Percentiles rank a stretch among this genome's conserved stretches.
These are phyloP conservation scores for Spongispora temasekensis DNA, from an alignment of 1,284 basidiomycete species.

Conservation along the genomic window DNA sequence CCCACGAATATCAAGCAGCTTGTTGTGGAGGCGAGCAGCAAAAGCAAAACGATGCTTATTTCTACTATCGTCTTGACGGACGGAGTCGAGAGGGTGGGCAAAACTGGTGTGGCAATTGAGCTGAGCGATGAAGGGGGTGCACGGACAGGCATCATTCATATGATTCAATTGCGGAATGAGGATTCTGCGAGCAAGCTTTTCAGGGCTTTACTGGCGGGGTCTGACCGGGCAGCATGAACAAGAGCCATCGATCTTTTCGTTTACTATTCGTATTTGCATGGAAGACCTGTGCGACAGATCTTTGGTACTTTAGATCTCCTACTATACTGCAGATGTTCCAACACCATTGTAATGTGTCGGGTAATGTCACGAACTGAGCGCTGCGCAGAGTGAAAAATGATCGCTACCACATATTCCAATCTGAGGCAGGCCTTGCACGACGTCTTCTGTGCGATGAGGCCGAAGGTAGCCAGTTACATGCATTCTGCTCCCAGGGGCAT, in stretches of 20 bases:
- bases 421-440: constrained; percentile 79
- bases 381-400: constrained; percentile 80
- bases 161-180: constrained; percentile 95
- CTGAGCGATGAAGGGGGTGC: constrained; percentile 81
- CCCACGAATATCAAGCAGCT: constrained; percentile 94
- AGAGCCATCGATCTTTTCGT: too few relatives aligned
- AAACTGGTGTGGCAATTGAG: constrained; percentile 97
- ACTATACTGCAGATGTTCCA: constrained; percentile 5
- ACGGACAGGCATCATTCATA: constrained; percentile 96
- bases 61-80: constrained; percentile 95
- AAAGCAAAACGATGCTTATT: constrained; percentile 77
- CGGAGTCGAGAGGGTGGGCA: constrained; percentile 96
- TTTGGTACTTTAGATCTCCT: constrained; percentile 14
- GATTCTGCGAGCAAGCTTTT: constrained; percentile 83
- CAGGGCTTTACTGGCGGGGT: constrained; percentile 85
- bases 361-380: constrained; percentile 44
- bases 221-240: constrained; percentile 55
- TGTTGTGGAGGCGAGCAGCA: constrained; percentile 89
- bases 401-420: constrained; percentile 83
- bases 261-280: too few relatives aligned
- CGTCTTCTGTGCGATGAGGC: constrained; percentile 62
- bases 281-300: not conserved
- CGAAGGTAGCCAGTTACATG: constrained; percentile 62
- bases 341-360: constrained; percentile 13
- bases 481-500: constrained; percentile 42